Base-by-base conservation (phyloP, 306 rosid genomes). In the Astragalus membranaceus region DNA sequence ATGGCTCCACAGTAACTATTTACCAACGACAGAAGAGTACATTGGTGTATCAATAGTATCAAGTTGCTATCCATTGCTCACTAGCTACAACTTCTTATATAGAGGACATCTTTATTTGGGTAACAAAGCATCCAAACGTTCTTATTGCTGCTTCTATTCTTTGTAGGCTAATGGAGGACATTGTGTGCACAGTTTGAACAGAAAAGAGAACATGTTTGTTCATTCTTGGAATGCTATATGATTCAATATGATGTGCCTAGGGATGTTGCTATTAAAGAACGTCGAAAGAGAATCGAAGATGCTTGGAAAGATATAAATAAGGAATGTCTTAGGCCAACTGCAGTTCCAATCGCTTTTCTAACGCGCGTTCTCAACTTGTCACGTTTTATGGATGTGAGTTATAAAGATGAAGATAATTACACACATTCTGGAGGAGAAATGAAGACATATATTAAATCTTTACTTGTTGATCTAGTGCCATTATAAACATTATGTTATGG, bases 81-180 rank as follows among this genome's bases (percentile, higher is more conserved):
- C n/a, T 78, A 6, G 7, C 65, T 3, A 37, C 71, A 29, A 67
- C 65, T 4, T 74, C 73, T 7, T 77, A 53, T 10, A 50, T 78
- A 4, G 63, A 79, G 13, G 76, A 79, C 10, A 41, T 65, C 54
- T 79, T 85, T n/a, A 61, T 81, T 8, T 85, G 89, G 83, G 39
- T 64, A 20, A 39, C 63, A 14, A 64, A 51, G 16, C 9, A 32
- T 23, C 81, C 89, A 7, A 79, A 76, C 37, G 53, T 79, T 6
- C 16, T 81, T 1, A 41, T 6, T 44, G 82, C 78, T 43, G 15
- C 79, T 16, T 5, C 69, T 2, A 9, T 64, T 0, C 6, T 85
- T 64, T 30, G 76, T 6, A 72, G 84, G 60, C 75, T 82, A 53
- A 81, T 76, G 88, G 80, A 81, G 23, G 89, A 85, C 74, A 73